A percentile compares a stretch with the other conserved stretches of the same genome.
Conservation (phyloP, 371 early-diverging fungal species). For the Mortierella sp. region DNA sequence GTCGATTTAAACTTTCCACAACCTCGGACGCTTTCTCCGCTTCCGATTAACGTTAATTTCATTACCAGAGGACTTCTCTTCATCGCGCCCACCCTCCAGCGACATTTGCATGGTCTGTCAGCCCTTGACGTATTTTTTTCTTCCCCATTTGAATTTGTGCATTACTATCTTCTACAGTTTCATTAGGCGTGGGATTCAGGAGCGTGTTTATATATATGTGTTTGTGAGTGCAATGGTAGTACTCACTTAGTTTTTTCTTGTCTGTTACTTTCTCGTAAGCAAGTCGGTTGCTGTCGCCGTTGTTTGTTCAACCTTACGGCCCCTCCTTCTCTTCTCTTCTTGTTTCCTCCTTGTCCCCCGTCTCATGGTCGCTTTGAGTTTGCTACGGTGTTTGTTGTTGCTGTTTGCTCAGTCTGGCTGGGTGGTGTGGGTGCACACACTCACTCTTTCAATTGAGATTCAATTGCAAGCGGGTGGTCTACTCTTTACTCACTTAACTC, state of each 20-base stretch:
- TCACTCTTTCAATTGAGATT: not conserved
- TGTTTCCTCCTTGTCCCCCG: not conserved
- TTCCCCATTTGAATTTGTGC: not conserved
- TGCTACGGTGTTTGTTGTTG: not conserved
- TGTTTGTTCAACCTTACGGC: not conserved
- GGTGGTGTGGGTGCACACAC: not conserved
- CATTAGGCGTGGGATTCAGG: not conserved
- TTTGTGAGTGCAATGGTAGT: not conserved
- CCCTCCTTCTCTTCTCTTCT: not conserved
- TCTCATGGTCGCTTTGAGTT: not conserved
- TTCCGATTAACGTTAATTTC: not conserved
- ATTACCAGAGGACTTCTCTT: not conserved
- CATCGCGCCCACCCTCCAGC: constrained; percentile 2
- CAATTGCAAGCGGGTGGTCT: not conserved
- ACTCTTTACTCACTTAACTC: not conserved
- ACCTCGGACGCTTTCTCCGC: not conserved
- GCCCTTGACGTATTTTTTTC: not conserved
- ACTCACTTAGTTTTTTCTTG: not conserved
- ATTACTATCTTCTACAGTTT: not conserved
- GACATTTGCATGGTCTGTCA: not conserved
- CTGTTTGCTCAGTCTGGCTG: not conserved
- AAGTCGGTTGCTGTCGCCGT: not conserved
- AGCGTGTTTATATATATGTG: not conserved
- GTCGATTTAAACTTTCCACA: not conserved
- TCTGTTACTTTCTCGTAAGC: not conserved